Evolutionary conservation across 805 yeast genomes (phyloP), one percentile per base, ranked within the genome.

Genomic region (Cyberlindnera mycetangii): DNA sequence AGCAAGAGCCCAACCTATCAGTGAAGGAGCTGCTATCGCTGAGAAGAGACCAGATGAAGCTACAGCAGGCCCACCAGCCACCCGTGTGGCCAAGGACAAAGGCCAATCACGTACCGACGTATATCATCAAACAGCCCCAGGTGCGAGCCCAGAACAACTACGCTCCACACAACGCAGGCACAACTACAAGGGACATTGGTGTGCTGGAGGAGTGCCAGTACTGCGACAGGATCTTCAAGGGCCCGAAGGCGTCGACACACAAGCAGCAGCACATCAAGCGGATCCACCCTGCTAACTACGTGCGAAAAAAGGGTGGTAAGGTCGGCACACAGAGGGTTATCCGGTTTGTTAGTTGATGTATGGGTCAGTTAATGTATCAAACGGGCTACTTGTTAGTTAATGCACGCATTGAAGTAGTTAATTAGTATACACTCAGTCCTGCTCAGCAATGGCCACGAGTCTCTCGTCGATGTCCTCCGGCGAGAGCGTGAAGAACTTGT

Each of bases 391-490:
- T n/a, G n/a, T n/a, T 24, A 24, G 12, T 24, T 24, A 9, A 24
- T 24, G 5, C 10, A 7, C 11, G 14, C 16, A 22, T 21, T 21
- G 15, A 7, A 22, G n/a, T 10, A 17, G 20, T 8, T 6, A 32
- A 7, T 19, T 18, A 7, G n/a, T 41, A 24, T 25, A 20, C 15
- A 30, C 5, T 42, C 72, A 90, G 71, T 93, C 99, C 71, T 88
- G 92, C 71, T 93, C 99, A 41, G 99, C 98, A 64, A 93, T 89
- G 19, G 97, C 79, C 25, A 89, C 86, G 62, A 93, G 75, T 61
- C 98, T 77, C 70, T 89, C 97, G 66, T 93, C 99, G 54, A 93
- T 90, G 67, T 93, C 95, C 31, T 89, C 97, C 9, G 85, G 76
- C 5, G 82, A 72, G 58, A 93, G 77, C 22, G 79, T 72, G 51